A percentile compares a stretch with the other conserved stretches of the same genome.
Evolutionary conservation across 129 eudicot genomes (phyloP).

Genomic region (Flaveria bidentis): DNA sequence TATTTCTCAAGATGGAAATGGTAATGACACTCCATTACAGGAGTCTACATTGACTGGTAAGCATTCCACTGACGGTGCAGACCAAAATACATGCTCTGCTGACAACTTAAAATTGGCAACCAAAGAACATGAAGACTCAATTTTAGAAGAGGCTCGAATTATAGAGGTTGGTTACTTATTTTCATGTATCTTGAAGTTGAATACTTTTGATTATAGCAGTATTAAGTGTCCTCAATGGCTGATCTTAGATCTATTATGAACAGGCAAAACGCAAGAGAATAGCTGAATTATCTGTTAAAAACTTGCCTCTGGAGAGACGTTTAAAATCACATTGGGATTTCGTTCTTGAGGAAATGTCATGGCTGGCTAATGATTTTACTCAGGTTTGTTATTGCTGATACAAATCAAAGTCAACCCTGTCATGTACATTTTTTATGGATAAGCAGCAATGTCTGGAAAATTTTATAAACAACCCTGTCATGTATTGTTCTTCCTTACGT

Average conservation of each 20-base stretch:
- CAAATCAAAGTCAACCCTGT: constrained; percentile 5
- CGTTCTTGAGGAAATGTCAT: constrained; percentile 95
- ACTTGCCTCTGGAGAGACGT: constrained; percentile 41
- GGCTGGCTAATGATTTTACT: constrained; percentile 98
- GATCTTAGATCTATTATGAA: constrained; percentile 33
- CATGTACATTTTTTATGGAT: neutral
- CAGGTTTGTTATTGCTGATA: constrained; percentile 64
- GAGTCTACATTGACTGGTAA: constrained; percentile 35
- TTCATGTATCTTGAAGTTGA: constrained; percentile 6
- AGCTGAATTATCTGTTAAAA: constrained; percentile 64
- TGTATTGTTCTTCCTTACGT: constrained; percentile 7
- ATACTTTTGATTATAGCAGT: constrained; percentile 14
- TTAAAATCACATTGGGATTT: constrained; percentile 85
- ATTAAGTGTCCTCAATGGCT: constrained; percentile 18
- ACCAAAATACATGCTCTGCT: constrained; percentile 46
- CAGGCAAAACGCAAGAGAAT: constrained; percentile 93
- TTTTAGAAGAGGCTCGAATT: constrained; percentile 79
- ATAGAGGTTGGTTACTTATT: constrained; percentile 60
- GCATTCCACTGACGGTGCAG: constrained; percentile 41
- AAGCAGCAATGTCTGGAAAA: no score
- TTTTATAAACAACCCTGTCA: neutral
- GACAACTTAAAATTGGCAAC: constrained; percentile 35
- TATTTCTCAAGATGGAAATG: constrained; percentile 33
- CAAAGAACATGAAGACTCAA: constrained; percentile 77
- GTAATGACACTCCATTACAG: constrained; percentile 32